Percentiles rank a stretch among this genome's conserved stretches.
Evolutionary conservation across 2,329 filamentous ascomycete genomes (phyloP).

Genomic region (Cyphellophora attinorum): DNA sequence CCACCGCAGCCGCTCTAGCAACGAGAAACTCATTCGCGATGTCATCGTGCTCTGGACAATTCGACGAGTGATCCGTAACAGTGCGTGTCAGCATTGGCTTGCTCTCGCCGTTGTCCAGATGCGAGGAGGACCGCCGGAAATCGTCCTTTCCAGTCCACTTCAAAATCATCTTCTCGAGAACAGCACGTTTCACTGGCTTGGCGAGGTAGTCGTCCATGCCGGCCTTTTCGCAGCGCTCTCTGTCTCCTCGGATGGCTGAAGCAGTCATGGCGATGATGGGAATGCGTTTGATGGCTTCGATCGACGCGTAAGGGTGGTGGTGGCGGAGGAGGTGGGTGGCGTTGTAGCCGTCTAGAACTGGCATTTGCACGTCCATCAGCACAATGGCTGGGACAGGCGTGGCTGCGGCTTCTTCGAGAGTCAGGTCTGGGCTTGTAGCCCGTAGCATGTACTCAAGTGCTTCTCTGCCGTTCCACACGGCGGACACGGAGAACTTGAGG

Average conservation of each 20-base stretch:
- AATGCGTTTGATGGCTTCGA: conserved; percentile 47
- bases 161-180: conserved; percentile 61
- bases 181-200: conserved; percentile 62
- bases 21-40: conserved; percentile 12
- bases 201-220: conserved; percentile 70
- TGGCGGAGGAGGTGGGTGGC: conserved; percentile 66
- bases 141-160: conserved; percentile 45
- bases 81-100: conserved; percentile 1
- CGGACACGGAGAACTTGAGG: conserved; percentile 60
- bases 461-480: conserved; percentile 70
- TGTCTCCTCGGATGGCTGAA: conserved; percentile 66
- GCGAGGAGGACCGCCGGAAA: neutral
- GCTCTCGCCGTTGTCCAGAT: neutral
- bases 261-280: conserved; percentile 78
- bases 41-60: conserved; percentile 13
- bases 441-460: conserved; percentile 61
- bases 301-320: conserved; percentile 53
- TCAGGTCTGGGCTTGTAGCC: conserved; percentile 29
- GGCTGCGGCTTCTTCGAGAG: conserved; percentile 27
- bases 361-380: conserved; percentile 70
- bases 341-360: conserved; percentile 67
- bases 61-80: conserved; percentile 14
- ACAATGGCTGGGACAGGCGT: conserved; percentile 61
- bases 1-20: neutral
- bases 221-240: conserved; percentile 61